A percentile compares a stretch with the other conserved stretches of the same genome.
Conservation (phyloP, 1,284 basidiomycete species). For the Anthracocystis setariae region DNA sequence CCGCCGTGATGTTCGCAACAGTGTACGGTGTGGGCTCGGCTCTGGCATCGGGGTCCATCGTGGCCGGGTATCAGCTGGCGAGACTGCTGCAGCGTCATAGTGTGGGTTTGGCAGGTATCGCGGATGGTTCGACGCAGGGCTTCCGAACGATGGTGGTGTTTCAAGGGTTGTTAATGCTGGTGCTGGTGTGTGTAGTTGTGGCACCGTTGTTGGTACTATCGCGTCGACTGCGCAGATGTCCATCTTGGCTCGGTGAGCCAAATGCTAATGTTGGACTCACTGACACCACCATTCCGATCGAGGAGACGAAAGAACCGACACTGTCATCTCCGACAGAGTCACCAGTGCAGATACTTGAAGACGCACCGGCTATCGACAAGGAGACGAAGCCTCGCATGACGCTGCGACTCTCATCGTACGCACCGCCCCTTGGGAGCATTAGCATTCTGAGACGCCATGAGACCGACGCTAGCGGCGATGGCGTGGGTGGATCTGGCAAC, state of each 20-base stretch:
- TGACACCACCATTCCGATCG: too few species aligned
- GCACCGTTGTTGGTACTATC: conserved; percentile 4
- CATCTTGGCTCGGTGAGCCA: too few species aligned
- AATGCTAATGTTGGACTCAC: too few species aligned
- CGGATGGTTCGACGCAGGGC: background rate
- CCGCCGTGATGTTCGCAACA: conserved; percentile 4
- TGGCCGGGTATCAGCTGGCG: conserved; percentile 21
- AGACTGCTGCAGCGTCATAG: conserved; percentile 4
- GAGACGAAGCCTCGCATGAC: background rate
- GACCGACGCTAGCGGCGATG: background rate
- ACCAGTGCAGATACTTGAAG: background rate
- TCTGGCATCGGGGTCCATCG: conserved; percentile 11
- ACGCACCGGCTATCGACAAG: conserved; percentile 2
- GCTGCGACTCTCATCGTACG: conserved; percentile 15
- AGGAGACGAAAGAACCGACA: too few species aligned
- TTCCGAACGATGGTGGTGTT: conserved; percentile 9
- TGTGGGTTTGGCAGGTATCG: conserved; percentile 7
- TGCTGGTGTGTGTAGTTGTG: conserved; percentile 16
- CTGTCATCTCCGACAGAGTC: background rate
- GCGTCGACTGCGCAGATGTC: background rate
- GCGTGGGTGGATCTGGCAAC: background rate
- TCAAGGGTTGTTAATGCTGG: conserved; percentile 18
- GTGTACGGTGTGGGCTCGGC: conserved; percentile 23
- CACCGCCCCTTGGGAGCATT: conserved; percentile 6
- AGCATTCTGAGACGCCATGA: conserved; percentile 10